phyloP scores from a whole-genome alignment of 2,329 filamentous ascomycete genomes.

The Emericellopsis cladophorae region DNA sequence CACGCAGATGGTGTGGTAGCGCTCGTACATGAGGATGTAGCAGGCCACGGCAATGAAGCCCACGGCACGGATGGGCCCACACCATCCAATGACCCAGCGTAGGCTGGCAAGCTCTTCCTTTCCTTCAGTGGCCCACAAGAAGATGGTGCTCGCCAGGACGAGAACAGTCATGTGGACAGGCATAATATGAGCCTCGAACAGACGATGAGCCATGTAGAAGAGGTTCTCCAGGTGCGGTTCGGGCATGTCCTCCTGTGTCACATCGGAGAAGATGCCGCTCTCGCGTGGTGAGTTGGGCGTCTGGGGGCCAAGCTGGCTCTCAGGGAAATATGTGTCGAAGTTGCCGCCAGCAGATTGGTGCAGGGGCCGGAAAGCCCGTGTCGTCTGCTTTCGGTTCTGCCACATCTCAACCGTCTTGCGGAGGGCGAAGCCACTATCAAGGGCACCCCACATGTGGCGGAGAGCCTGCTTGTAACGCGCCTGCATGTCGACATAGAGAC shows the following conservation, averaged over 20 bases:
- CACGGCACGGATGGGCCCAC: constrained; percentile 44
- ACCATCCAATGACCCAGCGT: constrained; percentile 45
- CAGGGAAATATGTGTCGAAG: constrained; percentile 33
- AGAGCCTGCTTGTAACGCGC: constrained; percentile 62
- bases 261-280: constrained; percentile 41
- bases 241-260: constrained; percentile 36
- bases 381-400: constrained; percentile 43
- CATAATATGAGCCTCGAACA: constrained; percentile 66
- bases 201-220: constrained; percentile 46
- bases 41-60: constrained; percentile 51
- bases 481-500: constrained; percentile 42
- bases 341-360: constrained; percentile 33
- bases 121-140: constrained; percentile 38
- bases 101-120: constrained; percentile 38
- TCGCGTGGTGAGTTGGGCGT: constrained; percentile 25
- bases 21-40: constrained; percentile 55
- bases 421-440: constrained; percentile 55
- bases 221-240: constrained; percentile 42
- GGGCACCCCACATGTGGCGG: constrained; percentile 64
- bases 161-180: constrained; percentile 55
- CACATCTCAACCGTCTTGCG: constrained; percentile 44
- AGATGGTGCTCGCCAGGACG: constrained; percentile 49
- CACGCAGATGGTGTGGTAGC: constrained; percentile 51
- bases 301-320: constrained; percentile 25
- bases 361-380: constrained; percentile 40